These are phyloP conservation scores for Penicillium hesseltinei DNA, from an alignment of 2,329 filamentous ascomycete species.

Conservation along the genomic window DNA sequence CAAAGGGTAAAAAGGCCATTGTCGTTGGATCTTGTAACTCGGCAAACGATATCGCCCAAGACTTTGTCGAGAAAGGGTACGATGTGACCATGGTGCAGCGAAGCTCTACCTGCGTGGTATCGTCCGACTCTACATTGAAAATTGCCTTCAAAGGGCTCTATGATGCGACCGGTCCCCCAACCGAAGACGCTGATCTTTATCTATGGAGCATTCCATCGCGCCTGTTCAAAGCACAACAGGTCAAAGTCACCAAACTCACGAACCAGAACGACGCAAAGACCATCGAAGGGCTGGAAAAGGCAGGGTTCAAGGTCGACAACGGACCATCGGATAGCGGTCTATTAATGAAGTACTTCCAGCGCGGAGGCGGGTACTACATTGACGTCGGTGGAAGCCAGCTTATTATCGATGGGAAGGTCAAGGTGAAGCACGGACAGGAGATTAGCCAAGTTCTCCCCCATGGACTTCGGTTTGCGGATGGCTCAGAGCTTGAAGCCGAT, in stretches of 20 bases:
- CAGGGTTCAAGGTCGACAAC: constrained; percentile 60
- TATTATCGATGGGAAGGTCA: constrained; percentile 63
- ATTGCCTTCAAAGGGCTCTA: constrained; percentile 54
- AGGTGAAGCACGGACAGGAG: constrained; percentile 62
- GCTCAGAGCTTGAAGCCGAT: constrained; percentile 59
- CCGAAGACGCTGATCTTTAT: constrained; percentile 65
- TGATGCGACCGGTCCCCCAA: constrained; percentile 52
- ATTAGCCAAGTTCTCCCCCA: constrained; percentile 53
- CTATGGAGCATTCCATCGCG: constrained; percentile 58
- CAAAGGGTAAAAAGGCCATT: constrained; percentile 58
- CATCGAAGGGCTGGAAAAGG: constrained; percentile 50
- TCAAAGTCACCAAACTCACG: constrained; percentile 43
- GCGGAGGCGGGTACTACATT: constrained; percentile 69
- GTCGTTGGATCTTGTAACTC: constrained; percentile 69
- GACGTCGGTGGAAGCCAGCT: constrained; percentile 64
- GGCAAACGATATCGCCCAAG: constrained; percentile 67
- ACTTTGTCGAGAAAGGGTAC: constrained; percentile 65
- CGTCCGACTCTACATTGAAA: constrained; percentile 53
- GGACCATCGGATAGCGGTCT: constrained; percentile 59
- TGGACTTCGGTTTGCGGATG: constrained; percentile 56
- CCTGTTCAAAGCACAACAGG: constrained; percentile 60
- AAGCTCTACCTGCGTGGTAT: constrained; percentile 63
- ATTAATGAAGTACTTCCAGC: constrained; percentile 62
- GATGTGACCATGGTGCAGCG: constrained; percentile 69
- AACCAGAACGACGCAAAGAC: constrained; percentile 36